These are phyloP conservation scores for Colletotrichum australisinense DNA, from an alignment of 2,329 filamentous ascomycete species.

Conservation along the genomic window DNA sequence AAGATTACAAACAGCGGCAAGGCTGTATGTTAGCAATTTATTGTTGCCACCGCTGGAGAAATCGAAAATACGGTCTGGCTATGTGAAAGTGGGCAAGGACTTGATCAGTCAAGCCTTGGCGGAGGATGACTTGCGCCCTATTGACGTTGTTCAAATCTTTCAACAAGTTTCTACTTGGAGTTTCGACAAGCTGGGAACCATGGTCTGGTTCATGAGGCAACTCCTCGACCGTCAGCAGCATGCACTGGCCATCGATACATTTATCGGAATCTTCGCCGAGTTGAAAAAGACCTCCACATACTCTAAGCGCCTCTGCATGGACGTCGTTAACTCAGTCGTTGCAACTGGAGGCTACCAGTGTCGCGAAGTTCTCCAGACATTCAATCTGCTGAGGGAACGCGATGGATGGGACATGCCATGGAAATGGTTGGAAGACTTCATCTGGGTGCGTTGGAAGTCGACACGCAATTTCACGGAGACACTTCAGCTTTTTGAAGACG, in stretches of 20 bases:
- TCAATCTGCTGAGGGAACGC: conserved; percentile 11
- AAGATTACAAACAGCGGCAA: neutral
- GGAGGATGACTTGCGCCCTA: neutral
- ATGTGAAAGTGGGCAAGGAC: conserved; percentile 11
- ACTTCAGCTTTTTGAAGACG: conserved; percentile 12
- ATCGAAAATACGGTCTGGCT: neutral
- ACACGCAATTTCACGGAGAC: conserved; percentile 11
- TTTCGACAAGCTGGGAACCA: neutral
- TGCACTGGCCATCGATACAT: conserved; percentile 29
- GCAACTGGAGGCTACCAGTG: conserved; percentile 19
- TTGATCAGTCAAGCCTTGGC: conserved; percentile 8
- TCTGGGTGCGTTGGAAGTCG: conserved; percentile 17
- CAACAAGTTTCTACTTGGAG: conserved; percentile 1
- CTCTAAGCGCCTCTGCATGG: conserved; percentile 7
- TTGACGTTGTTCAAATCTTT: neutral
- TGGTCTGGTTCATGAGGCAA: conserved; percentile 18
- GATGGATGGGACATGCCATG: conserved; percentile 16
- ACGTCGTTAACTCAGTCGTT: conserved; percentile 14
- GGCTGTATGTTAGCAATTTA: conserved; percentile 24
- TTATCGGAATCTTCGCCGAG: conserved; percentile 11
- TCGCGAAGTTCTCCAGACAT: conserved; percentile 15
- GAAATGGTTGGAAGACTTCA: conserved; percentile 1
- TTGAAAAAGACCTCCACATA: neutral
- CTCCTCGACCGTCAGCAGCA: conserved; percentile 11
- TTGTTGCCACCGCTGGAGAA: neutral